Conservation (phyloP, 768 basidiomycete genomes). For the Phaffia australis region DNA sequence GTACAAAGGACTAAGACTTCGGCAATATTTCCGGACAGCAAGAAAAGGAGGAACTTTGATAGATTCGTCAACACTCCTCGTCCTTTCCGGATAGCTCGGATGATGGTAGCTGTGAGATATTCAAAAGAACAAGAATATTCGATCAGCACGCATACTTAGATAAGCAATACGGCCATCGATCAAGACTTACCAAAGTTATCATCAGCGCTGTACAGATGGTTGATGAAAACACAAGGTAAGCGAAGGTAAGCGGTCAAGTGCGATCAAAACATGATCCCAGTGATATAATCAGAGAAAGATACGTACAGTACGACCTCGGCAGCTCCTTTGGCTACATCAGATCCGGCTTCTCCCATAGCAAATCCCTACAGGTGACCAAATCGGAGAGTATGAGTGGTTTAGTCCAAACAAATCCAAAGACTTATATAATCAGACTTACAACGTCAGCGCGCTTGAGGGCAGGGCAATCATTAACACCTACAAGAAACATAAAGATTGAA, state of each 20-base stretch:
- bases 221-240: too few relatives aligned
- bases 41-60: constrained; percentile 48
- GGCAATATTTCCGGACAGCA: constrained; percentile 48
- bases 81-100: constrained; percentile 56
- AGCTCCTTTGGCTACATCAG: constrained; percentile 53
- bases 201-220: constrained; percentile 38
- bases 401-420: too few relatives aligned
- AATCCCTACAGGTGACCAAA: constrained; percentile 36
- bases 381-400: too few relatives aligned
- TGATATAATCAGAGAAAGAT: too few relatives aligned
- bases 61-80: constrained; percentile 53
- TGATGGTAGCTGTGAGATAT: constrained; percentile 44
- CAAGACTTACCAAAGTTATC: constrained; percentile 45
- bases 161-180: too few relatives aligned
- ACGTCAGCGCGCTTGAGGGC: constrained; percentile 52
- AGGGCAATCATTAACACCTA: constrained; percentile 53
- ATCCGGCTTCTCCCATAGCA: constrained; percentile 51
- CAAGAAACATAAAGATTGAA: background rate
- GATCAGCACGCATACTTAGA: too few relatives aligned
- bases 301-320: constrained; percentile 49
- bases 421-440: constrained; percentile 24
- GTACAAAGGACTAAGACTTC: constrained; percentile 45
- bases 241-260: too few relatives aligned
- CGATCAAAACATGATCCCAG: too few relatives aligned
- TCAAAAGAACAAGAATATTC: too few relatives aligned